Evolutionary conservation across 805 yeast species (phyloP).

Genomic region (Ogataea ramenticola): DNA sequence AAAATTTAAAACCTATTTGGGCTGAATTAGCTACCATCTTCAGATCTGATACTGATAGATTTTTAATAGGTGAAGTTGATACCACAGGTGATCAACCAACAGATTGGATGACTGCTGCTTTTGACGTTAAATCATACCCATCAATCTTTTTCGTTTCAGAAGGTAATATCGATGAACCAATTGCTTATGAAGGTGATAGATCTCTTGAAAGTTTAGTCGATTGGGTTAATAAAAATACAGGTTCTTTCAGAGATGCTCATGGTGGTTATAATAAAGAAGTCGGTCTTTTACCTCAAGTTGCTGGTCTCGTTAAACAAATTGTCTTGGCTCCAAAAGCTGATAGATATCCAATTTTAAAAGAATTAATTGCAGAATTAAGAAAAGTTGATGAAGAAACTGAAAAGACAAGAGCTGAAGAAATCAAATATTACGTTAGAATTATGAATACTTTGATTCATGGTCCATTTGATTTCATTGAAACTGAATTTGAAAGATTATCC

Average conservation of each 20-base stretch:
- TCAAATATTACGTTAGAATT: slow-evolving; percentile 43
- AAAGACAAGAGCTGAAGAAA: slow-evolving; percentile 6
- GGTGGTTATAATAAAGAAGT: slow-evolving; percentile 33
- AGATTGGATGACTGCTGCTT: slow-evolving; percentile 32
- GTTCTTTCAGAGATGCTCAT: slow-evolving; percentile 31
- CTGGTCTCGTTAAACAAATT: slow-evolving; percentile 22
- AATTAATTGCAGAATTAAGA: slow-evolving; percentile 28
- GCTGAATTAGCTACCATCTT: slow-evolving; percentile 42
- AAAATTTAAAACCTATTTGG: slow-evolving; percentile 43
- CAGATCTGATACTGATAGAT: slow-evolving; percentile 29
- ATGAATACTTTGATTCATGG: slow-evolving; percentile 38
- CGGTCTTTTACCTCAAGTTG: slow-evolving; percentile 32
- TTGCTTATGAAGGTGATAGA: slow-evolving; percentile 33
- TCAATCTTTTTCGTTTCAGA: slow-evolving; percentile 42
- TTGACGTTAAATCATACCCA: slow-evolving; percentile 42
- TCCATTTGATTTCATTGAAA: slow-evolving; percentile 32
- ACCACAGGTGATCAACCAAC: slow-evolving; percentile 38
- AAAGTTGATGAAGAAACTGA: slow-evolving; percentile 23
- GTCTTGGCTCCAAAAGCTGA: slow-evolving; percentile 22
- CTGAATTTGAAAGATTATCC: slow-evolving; percentile 40
- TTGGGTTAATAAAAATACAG: slow-evolving; percentile 40
- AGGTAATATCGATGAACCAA: slow-evolving; percentile 28
- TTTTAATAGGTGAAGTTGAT: slow-evolving; percentile 40
- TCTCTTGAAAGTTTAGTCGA: slow-evolving; percentile 39
- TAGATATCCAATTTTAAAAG: slow-evolving; percentile 19